Base-by-base conservation (phyloP, 257 asterid genomes). In the Nicotiana tabacum region DNA sequence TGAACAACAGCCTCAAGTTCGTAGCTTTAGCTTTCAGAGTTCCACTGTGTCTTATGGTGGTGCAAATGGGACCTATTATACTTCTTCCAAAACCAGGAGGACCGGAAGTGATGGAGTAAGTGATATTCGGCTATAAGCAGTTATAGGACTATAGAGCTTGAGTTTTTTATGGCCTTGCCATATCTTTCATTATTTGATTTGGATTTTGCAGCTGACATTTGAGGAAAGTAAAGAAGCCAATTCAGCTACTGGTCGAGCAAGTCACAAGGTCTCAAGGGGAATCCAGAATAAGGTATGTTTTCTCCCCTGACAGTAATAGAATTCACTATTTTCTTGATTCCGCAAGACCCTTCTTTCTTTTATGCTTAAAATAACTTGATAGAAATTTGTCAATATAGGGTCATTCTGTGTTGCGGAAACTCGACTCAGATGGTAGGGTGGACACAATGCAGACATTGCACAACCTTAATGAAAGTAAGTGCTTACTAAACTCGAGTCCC, bases 221-320 rank as follows among this genome's bases (percentile, higher is more conserved):
- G 98, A 96, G 81, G 98, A 96, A 87, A 84, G 83, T 78, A 96
- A 91, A 91, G 98, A 96, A 87, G 99, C 99, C 80, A 84, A 94
- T 89, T 90, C 99, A 65, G 83, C 94, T 58, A 92, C 97, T 87
- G 87, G 97, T 80, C 90, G 88, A 90, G 99, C 99, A 69, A 77
- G 87, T 77, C 99, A 96, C 85, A 92, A 87, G 88, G 84, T 94
- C 77, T 84, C 92, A 0, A 90, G 89, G 89, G 99, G 95, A 78
- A 89, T 96, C 81, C 92, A 92, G 27, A 90, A 92, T 29, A 96
- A 92, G 99, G 99, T 96, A 5, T 43, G 27, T 29, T 55, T 11
- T 37, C 13, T 35, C 29, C 62, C 72, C 46, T 39, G 33, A n/a
- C 58, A 37, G 58, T 39, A 12, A 29, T 37, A 27, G 58, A 80